Evolutionary conservation across 495 filamentous ascomycete genomes (phyloP).

Genomic region (Bacidia gigantensis): DNA sequence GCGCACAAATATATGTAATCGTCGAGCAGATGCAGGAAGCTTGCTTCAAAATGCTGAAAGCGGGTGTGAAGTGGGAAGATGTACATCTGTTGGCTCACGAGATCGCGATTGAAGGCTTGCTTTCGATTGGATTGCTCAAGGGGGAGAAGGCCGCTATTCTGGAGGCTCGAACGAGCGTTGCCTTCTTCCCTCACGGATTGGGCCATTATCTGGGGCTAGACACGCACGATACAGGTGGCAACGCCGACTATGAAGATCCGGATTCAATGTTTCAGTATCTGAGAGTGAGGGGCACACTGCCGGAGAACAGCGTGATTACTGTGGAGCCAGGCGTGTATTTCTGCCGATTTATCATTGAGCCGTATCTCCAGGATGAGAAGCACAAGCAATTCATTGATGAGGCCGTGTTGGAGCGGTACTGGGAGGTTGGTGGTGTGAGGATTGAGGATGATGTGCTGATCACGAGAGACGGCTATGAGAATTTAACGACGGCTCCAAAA

Average conservation of each 20-base stretch:
- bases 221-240: slow-evolving; percentile 63
- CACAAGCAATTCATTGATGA: slow-evolving; percentile 62
- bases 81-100: slow-evolving; percentile 57
- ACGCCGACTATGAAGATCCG: slow-evolving; percentile 59
- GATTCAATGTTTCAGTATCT: slow-evolving; percentile 52
- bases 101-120: slow-evolving; percentile 56
- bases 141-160: slow-evolving; percentile 49
- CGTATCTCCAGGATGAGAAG: slow-evolving; percentile 48
- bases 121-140: slow-evolving; percentile 51
- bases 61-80: slow-evolving; percentile 51
- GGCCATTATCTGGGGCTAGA: slow-evolving; percentile 86
- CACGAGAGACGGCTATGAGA: slow-evolving; percentile 63
- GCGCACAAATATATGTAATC: slow-evolving; percentile 53
- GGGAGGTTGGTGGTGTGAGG: slow-evolving; percentile 69
- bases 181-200: slow-evolving; percentile 86
- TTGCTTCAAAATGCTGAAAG: slow-evolving; percentile 51
- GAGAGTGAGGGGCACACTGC: slow-evolving; percentile 59
- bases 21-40: slow-evolving; percentile 74
- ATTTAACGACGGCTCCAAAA: slow-evolving; percentile 73
- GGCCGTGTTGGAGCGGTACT: slow-evolving; percentile 54
- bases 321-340: slow-evolving; percentile 90
- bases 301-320: slow-evolving; percentile 66
- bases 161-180: slow-evolving; percentile 49
- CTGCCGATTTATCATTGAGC: slow-evolving; percentile 81
- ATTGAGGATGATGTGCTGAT: slow-evolving; percentile 89